Evolutionary conservation across 2,329 filamentous ascomycete genomes (phyloP).

Genomic region (Zymoseptoria ardabiliae): DNA sequence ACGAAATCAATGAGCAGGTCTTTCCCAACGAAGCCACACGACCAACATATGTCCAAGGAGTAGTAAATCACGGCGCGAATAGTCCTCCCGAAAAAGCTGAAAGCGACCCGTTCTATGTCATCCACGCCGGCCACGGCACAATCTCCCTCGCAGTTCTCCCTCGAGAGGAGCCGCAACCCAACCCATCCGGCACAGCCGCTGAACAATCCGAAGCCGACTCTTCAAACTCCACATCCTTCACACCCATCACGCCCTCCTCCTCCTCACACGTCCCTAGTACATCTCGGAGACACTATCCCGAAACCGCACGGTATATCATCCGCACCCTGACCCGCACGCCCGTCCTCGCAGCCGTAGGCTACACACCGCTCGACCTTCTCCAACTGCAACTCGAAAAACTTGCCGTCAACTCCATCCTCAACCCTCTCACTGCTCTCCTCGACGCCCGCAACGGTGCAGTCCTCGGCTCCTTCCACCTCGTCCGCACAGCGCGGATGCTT

Average conservation of each 20-base stretch:
- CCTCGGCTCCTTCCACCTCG: conserved; percentile 57
- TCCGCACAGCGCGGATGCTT: conserved; percentile 61
- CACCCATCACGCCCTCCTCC: background rate
- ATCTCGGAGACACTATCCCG: conserved; percentile 28
- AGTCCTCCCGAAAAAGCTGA: conserved; percentile 29
- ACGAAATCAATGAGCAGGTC: conserved; percentile 62
- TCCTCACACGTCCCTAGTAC: background rate
- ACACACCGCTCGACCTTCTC: conserved; percentile 56
- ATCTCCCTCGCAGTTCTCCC: conserved; percentile 49
- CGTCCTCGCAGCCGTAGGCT: conserved; percentile 52
- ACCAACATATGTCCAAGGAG: conserved; percentile 70
- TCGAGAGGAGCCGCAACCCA: conserved; percentile 21
- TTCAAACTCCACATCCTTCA: background rate
- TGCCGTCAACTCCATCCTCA: conserved; percentile 67
- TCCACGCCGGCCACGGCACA: conserved; percentile 53
- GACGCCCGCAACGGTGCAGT: conserved; percentile 69
- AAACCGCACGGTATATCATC: conserved; percentile 53
- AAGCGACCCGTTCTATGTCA: conserved; percentile 43
- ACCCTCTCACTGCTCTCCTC: conserved; percentile 72
- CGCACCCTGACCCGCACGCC: conserved; percentile 56
- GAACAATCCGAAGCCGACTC: background rate
- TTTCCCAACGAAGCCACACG: conserved; percentile 59
- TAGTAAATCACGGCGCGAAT: conserved; percentile 53
- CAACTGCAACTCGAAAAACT: conserved; percentile 71
- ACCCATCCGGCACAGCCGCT: background rate